These are phyloP conservation scores for Sporopachydermia quercuum DNA, from an alignment of 805 yeast genomes.

Conservation along the genomic window DNA sequence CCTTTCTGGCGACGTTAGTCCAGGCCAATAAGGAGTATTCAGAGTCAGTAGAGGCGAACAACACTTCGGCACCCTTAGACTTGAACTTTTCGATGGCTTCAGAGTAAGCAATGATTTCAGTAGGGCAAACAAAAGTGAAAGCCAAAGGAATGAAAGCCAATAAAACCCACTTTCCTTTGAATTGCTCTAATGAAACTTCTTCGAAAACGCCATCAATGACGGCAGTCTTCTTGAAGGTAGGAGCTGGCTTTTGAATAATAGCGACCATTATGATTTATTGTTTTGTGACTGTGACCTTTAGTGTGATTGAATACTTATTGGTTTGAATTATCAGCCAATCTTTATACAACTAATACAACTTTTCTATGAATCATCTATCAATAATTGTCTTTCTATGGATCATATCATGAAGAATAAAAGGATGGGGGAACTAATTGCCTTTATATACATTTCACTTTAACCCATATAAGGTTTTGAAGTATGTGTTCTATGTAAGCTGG, in stretches of 20 bases:
- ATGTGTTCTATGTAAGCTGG: not conserved
- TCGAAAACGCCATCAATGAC: constrained; percentile 94
- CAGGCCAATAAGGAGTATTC: constrained; percentile 96
- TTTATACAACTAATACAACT: not conserved
- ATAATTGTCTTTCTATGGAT: no score
- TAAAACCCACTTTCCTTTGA: constrained; percentile 96
- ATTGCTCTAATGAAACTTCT: constrained; percentile 86
- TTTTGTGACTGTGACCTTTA: no score
- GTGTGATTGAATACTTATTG: constrained; percentile 3
- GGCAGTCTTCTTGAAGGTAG: constrained; percentile 91
- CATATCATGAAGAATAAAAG: no score
- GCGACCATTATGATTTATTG: constrained; percentile 53
- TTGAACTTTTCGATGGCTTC: constrained; percentile 85
- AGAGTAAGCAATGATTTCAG: constrained; percentile 97
- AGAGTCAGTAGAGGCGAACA: constrained; percentile 96
- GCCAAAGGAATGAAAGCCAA: constrained; percentile 97
- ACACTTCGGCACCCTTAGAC: constrained; percentile 74
- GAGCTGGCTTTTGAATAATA: constrained; percentile 89
- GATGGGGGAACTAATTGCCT: not conserved
- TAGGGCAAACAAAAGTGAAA: constrained; percentile 98
- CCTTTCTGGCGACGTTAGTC: constrained; percentile 93
- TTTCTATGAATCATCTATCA: no score
- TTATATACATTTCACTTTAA: not conserved
- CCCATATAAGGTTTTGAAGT: not conserved
- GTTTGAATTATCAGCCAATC: not conserved